Evolutionary conservation across 192 early-diverging fungal species (phyloP), one percentile per base, ranked within the genome.

Genomic region (Phycomyces nitens): DNA sequence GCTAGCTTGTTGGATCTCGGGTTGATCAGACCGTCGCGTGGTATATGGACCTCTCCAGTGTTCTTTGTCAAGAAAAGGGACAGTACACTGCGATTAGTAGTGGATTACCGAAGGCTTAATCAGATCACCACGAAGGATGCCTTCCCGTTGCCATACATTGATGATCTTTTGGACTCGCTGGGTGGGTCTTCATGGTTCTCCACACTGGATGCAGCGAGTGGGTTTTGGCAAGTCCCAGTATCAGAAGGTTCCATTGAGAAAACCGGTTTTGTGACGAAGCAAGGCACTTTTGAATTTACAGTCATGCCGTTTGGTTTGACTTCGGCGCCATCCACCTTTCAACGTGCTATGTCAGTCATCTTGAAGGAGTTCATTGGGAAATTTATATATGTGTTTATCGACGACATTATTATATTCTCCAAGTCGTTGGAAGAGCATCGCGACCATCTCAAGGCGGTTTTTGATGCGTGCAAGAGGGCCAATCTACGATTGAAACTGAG

Each of bases 261-360:
- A 8, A 78, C 71, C 5, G 74, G 76, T 1, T 83, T 83, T 26
- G 10, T 40, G 1, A 80, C 77, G 0, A 15, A 53, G 0, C 70
- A 72, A 11, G 66, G 78, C 0, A 73, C 61, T 7, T 91, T 68
- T 47, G 70, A 89, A 53, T 86, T 76, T 42, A 24, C 62, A 0
- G 82, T 87, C 12, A 68, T 90, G 58, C 86, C 85, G 0, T 85
- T 86, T 58, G 89, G 86, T 0, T 59, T 92, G 0, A 74, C 72
- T 22, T 86, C 85, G 59, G 79, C 80, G 0, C 87, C 84, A 0
- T 82, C 83, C 0, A 77, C 78, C 0, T 88, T 87, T 66, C 77
- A 79, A 62, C 42, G 26, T 0, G 54, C 80, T 5, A 82, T 83
- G 65, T 79, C 75, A 49, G 63, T 71, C 0, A 47, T 84, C 10